Conservation (phyloP, 352 stramenopile species). For the Pythium rhizo-oryzae region DNA sequence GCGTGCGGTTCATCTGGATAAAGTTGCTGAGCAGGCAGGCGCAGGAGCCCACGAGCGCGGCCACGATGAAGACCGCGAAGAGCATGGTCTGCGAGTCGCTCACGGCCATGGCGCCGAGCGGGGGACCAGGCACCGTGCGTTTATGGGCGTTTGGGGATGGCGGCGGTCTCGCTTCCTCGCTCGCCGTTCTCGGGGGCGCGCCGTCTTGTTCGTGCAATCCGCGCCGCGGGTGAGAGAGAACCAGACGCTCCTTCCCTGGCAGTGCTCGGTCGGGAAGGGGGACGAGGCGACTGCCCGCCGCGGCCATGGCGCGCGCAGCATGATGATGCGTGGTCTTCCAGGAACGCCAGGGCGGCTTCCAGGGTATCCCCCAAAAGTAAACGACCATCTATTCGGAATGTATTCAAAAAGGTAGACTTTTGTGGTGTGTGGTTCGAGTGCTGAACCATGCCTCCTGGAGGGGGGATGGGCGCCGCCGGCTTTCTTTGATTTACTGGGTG, state of each 20-base stretch:
- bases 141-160: no score
- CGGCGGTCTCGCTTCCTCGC: background rate
- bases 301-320: background rate
- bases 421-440: background rate
- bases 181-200: no score
- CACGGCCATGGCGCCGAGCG: conserved; percentile 3
- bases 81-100: background rate
- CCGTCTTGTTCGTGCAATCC: background rate
- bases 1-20: conserved; percentile 1
- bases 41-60: background rate
- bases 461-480: background rate
- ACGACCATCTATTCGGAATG: no score
- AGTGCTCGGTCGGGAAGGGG: background rate
- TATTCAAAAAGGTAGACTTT: conserved; percentile 6
- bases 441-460: conserved; percentile 8
- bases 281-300: background rate
- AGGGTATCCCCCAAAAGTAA: conserved; percentile 1
- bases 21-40: conserved; percentile 2
- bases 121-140: no score
- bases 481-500: conserved; percentile 8
- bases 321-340: conserved; percentile 1
- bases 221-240: background rate
- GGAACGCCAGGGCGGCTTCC: background rate
- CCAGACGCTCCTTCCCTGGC: no score
- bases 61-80: background rate